phyloP scores from a whole-genome alignment of 1,284 basidiomycete genomes.

The Chondrostereum purpureum region DNA sequence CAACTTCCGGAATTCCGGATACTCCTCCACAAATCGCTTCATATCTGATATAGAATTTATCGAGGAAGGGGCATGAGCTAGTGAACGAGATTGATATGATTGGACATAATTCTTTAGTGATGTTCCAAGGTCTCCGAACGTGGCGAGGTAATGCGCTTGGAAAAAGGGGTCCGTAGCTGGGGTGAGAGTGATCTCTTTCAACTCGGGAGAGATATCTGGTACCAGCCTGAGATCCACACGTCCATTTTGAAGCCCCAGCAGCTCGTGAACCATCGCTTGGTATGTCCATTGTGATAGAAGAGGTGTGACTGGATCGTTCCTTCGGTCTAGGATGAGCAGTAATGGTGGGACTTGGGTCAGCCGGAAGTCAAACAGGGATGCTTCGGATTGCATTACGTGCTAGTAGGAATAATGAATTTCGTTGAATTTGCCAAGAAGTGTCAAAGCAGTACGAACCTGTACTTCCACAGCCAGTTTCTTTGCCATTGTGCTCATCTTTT shows the following conservation, averaged over 20 bases:
- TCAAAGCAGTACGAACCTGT: slow-evolving; percentile 44
- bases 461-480: slow-evolving; percentile 86
- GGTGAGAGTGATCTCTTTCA: slow-evolving; percentile 94
- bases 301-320: slow-evolving; percentile 97
- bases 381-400: slow-evolving; percentile 70
- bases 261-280: slow-evolving; percentile 99
- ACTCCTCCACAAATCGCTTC: slow-evolving; percentile 98
- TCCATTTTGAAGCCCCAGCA: slow-evolving; percentile 91
- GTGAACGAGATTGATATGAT: slow-evolving; percentile 85
- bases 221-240: slow-evolving; percentile 81
- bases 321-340: slow-evolving; percentile 78
- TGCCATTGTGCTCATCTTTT: slow-evolving; percentile 89
- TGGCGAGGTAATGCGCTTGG: slow-evolving; percentile 84
- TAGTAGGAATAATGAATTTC: slow-evolving; percentile 21
- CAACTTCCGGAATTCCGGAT: slow-evolving; percentile 94
- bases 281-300: slow-evolving; percentile 99
- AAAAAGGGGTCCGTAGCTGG: slow-evolving; percentile 94
- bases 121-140: slow-evolving; percentile 95
- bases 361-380: slow-evolving; percentile 72
- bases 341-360: slow-evolving; percentile 70
- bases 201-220: slow-evolving; percentile 83
- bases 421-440: slow-evolving; percentile 8
- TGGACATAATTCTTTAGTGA: slow-evolving; percentile 92
- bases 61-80: slow-evolving; percentile 69
- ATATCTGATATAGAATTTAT: slow-evolving; percentile 97